phyloP scores from a whole-genome alignment of 2,329 filamentous ascomycete genomes.

The Meredithiella fracta region DNA sequence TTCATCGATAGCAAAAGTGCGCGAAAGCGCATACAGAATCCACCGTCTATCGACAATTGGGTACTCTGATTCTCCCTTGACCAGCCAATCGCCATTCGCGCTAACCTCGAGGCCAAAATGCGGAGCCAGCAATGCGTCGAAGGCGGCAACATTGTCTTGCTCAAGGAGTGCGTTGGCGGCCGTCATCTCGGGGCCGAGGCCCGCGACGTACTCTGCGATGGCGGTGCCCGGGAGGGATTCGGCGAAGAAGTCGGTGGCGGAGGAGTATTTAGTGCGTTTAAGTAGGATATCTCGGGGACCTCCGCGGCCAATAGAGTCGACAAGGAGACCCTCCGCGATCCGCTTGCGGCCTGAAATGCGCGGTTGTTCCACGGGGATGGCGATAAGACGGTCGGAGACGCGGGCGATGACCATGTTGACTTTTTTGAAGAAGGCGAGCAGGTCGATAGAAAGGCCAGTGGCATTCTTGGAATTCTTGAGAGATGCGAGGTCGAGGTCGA shows the following conservation, averaged over 20 bases:
- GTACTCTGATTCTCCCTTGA: constrained; percentile 31
- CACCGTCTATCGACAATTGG: constrained; percentile 46
- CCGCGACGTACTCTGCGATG: constrained; percentile 31
- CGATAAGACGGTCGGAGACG: constrained; percentile 45
- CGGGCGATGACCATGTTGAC: constrained; percentile 51
- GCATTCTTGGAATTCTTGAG: constrained; percentile 22
- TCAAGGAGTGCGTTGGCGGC: constrained; percentile 32
- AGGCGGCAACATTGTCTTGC: constrained; percentile 29
- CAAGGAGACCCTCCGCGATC: constrained; percentile 43
- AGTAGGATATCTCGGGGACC: constrained; percentile 23
- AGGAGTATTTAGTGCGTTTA: not conserved
- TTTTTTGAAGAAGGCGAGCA: constrained; percentile 48
- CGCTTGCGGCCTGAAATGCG: constrained; percentile 36
- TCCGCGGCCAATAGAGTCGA: constrained; percentile 58
- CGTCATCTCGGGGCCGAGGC: constrained; percentile 28
- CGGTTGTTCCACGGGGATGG: constrained; percentile 51
- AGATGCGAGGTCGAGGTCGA: constrained; percentile 31
- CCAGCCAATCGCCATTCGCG: constrained; percentile 19
- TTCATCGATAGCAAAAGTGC: constrained; percentile 40
- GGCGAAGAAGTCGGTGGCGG: constrained; percentile 15
- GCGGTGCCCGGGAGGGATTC: constrained; percentile 32
- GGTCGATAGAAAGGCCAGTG: constrained; percentile 23
- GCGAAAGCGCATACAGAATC: constrained; percentile 46
- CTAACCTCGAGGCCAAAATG: constrained; percentile 31
- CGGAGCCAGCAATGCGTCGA: constrained; percentile 33